Evolutionary conservation across 1,284 basidiomycete genomes (phyloP).

Genomic region (Garcileccinum viscosum): DNA sequence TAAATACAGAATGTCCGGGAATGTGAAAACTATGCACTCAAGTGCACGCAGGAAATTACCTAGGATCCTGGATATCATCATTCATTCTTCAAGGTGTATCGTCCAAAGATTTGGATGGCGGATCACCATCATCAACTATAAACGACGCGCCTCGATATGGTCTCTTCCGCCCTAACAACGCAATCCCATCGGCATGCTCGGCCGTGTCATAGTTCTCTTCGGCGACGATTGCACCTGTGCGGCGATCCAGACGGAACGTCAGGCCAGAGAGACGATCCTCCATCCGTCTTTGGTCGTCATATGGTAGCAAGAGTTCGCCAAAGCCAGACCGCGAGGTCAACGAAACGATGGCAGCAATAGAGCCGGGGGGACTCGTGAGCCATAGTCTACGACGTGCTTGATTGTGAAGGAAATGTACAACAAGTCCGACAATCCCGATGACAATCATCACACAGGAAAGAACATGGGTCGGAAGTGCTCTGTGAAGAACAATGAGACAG

Average conservation of each 20-base stretch:
- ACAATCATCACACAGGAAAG: conserved; percentile 55
- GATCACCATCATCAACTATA: conserved; percentile 21
- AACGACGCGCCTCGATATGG: conserved; percentile 7
- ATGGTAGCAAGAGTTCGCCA: conserved; percentile 64
- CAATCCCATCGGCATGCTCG: conserved; percentile 18
- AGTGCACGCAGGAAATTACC: background rate
- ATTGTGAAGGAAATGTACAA: conserved; percentile 54
- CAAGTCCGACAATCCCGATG: conserved; percentile 51
- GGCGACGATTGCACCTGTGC: conserved; percentile 68
- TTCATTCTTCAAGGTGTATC: background rate
- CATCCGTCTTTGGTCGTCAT: conserved; percentile 54
- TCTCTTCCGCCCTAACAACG: conserved; percentile 22
- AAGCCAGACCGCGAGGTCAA: conserved; percentile 68
- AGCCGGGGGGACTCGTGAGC: conserved; percentile 63
- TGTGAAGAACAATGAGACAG: conserved; percentile 34
- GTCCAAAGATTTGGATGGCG: conserved; percentile 7
- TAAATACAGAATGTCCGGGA: background rate
- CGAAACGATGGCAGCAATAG: conserved; percentile 59
- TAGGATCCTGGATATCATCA: background rate
- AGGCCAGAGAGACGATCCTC: conserved; percentile 56
- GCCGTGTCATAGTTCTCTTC: conserved; percentile 33
- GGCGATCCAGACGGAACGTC: conserved; percentile 60
- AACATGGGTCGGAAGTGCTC: conserved; percentile 54
- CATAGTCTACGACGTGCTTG: conserved; percentile 55
- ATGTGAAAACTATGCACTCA: background rate